Percentiles rank a stretch among this genome's conserved stretches.
phyloP scores from a whole-genome alignment of 23 red algal genomes.

The Chondrus crispus region DNA sequence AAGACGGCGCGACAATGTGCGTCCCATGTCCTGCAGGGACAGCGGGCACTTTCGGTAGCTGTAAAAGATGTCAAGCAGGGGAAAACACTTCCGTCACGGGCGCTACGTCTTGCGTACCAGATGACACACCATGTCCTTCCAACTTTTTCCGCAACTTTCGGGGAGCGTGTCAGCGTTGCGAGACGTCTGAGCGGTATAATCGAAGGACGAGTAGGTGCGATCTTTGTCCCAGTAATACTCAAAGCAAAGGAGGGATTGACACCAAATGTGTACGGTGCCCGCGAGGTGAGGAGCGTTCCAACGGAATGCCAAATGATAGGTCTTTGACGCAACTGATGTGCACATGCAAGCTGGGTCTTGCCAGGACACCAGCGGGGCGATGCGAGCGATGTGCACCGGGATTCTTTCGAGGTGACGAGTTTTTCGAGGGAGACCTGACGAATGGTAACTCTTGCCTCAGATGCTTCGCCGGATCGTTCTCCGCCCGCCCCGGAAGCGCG shows the following conservation, averaged over 20 bases:
- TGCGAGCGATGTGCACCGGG: background rate
- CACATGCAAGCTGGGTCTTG: background rate
- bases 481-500: background rate
- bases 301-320: too few species aligned
- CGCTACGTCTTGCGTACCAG: background rate
- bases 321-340: background rate
- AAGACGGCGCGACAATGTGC: background rate
- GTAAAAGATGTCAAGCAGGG: background rate
- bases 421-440: background rate
- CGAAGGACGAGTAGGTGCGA: background rate
- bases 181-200: background rate
- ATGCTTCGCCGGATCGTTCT: background rate
- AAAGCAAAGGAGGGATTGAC: background rate
- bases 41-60: background rate
- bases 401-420: background rate
- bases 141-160: background rate
- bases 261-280: background rate
- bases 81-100: background rate
- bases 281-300: background rate
- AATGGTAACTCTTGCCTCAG: background rate
- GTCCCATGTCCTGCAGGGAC: background rate
- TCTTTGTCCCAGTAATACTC: background rate
- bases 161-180: background rate
- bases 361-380: background rate
- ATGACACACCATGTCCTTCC: background rate